These are phyloP conservation scores for Fusarium marasasianum DNA, from an alignment of 2,329 filamentous ascomycete genomes.

Conservation along the genomic window DNA sequence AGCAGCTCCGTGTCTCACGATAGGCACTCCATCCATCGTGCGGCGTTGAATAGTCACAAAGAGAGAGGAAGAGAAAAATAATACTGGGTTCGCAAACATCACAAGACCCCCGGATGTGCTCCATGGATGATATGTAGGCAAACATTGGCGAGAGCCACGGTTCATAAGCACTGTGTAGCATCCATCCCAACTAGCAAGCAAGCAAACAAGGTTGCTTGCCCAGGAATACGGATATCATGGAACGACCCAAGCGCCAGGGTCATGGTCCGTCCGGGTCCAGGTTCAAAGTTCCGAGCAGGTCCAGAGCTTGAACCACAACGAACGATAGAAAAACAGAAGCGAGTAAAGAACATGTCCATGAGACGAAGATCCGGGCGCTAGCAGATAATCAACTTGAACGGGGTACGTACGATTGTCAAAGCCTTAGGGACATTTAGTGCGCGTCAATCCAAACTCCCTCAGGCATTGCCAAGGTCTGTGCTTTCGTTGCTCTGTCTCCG, in stretches of 20 bases:
- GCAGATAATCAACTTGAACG: background rate
- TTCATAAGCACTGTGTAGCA: conserved; percentile 29
- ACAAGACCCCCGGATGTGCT: conserved; percentile 12
- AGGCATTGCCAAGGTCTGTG: conserved; percentile 24
- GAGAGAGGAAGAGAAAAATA: background rate
- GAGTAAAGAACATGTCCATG: background rate
- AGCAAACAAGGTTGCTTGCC: conserved; percentile 5
- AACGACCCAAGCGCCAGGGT: conserved; percentile 23
- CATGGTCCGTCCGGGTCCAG: conserved; percentile 12
- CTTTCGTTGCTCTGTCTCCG: conserved; percentile 3
- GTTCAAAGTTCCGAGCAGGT: conserved; percentile 1
- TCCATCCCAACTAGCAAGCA: background rate
- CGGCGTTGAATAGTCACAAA: background rate
- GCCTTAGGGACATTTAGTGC: conserved; percentile 2
- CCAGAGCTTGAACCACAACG: conserved; percentile 2
- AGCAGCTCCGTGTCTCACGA: background rate
- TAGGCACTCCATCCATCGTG: background rate
- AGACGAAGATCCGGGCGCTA: background rate
- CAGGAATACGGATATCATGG: conserved; percentile 1
- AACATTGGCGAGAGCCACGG: background rate
- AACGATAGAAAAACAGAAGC: background rate
- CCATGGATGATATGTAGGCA: conserved; percentile 15
- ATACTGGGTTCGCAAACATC: background rate
- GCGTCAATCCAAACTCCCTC: background rate
- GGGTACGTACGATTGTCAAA: conserved; percentile 1